Evolutionary conservation across 2,329 filamentous ascomycete species (phyloP), one percentile per base, ranked within the genome.

Genomic region (Didymella pinodella): DNA sequence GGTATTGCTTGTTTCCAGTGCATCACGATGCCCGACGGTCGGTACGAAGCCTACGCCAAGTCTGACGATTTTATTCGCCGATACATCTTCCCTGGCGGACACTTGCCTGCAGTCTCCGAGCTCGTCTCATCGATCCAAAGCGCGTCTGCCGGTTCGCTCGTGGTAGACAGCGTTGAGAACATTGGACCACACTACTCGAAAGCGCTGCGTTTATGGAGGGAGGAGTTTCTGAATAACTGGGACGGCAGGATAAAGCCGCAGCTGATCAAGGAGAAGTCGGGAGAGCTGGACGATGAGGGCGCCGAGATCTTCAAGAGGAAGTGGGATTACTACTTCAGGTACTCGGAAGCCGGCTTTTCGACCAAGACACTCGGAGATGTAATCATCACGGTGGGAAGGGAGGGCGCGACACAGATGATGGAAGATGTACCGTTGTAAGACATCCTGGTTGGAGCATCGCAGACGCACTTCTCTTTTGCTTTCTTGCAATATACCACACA

Each of bases 51-150:
- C 7, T 91, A 91, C 69, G 82, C 85, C 18, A 86, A 84, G 66
- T 83, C 84, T 2, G 86, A 90, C 73, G 89, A 91, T 70, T 92
- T 92, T 75, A 91, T 92, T 70, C 85, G 88, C 57, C 86, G 88
- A 62, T 91, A 92, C 76, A 92, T 92, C 54, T 92, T 93, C 75
- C 90, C 90, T 0, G 89, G 90, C n/a, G 90, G 90, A 0, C 88
- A 92, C 69, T 78, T 92, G 71, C 69, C 91, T 79, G 41, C 92
- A 85, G 56, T 89, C 78, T 65, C 87, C 82, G 69, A 97, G 80
- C 59, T 88, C 77, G n/a, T 88, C 77, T 68, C 85, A 84, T 72
- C 87, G 32, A 88, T 92, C 63, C 84, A 82, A 40, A 80, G 80
- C 26, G 86, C 86, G 32, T 89, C 88, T 0, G 75, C 81, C 10